Evolutionary conservation across 257 asterid species (phyloP).

Genomic region (Primulina tabacum): DNA sequence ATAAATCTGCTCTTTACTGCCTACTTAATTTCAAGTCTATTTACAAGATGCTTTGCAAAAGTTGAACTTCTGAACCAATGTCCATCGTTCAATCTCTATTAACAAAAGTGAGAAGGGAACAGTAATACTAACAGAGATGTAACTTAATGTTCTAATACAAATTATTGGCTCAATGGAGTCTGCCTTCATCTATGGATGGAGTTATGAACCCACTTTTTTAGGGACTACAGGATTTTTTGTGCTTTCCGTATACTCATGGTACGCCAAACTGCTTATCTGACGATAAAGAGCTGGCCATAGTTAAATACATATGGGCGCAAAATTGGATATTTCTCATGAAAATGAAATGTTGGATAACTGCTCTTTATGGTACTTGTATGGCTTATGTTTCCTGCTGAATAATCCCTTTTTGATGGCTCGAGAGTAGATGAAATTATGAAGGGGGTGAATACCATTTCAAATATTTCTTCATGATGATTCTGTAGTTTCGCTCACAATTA

Average conservation of each 20-base stretch:
- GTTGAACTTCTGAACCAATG: not conserved
- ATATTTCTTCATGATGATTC: not conserved
- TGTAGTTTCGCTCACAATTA: not conserved
- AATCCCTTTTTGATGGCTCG: not conserved
- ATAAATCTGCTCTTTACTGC: conserved; percentile 1
- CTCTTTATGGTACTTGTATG: not conserved
- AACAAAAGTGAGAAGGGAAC: not conserved
- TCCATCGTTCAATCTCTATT: conserved; percentile 15
- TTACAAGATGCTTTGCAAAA: not conserved
- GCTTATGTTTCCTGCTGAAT: not conserved
- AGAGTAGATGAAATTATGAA: not conserved
- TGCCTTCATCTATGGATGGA: conserved; percentile 18
- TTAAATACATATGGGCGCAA: conserved; percentile 11
- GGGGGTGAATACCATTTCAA: not conserved
- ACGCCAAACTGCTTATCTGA: not conserved
- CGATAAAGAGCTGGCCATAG: not conserved
- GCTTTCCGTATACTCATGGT: not conserved
- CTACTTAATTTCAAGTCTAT: not conserved
- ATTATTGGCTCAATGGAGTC: conserved; percentile 11
- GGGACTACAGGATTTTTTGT: not conserved
- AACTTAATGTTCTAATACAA: conserved; percentile 5
- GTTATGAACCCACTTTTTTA: not conserved
- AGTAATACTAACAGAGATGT: not conserved
- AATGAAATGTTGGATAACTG: not conserved
- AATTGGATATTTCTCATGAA: conserved; percentile 6